Conservation (phyloP, 2,329 filamentous ascomycete species). For the Hymenoscyphus fraxineus region DNA sequence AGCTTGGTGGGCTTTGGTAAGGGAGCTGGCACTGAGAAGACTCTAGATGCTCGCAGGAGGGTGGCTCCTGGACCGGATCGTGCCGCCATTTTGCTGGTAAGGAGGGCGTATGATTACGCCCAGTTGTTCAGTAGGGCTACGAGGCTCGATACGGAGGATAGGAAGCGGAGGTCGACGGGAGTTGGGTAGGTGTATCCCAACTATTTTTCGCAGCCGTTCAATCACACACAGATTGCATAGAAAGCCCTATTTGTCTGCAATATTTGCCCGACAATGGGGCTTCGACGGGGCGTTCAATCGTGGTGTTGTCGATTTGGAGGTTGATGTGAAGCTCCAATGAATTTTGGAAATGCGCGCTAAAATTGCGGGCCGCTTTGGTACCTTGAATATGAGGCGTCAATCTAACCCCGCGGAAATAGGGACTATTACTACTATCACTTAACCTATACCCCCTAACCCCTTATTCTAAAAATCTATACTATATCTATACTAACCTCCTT, state of each 20-base stretch:
- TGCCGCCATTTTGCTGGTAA: conserved; percentile 29
- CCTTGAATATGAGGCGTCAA: neutral
- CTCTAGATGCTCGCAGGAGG: conserved; percentile 79
- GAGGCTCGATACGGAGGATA: neutral
- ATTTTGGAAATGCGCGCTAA: conserved; percentile 2
- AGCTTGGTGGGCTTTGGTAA: conserved; percentile 59
- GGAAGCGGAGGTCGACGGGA: neutral
- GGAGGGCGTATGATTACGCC: conserved; percentile 6
- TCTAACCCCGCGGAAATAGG: too few species aligned
- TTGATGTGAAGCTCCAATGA: neutral
- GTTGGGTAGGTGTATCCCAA: neutral
- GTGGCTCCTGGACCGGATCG: conserved; percentile 56
- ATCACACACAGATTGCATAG: neutral
- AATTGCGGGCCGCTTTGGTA: neutral
- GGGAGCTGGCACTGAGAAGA: conserved; percentile 81
- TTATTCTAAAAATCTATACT: too few species aligned
- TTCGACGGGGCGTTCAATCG: conserved; percentile 1
- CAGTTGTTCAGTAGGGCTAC: neutral
- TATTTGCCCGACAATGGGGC: neutral
- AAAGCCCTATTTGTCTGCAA: neutral
- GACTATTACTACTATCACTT: too few species aligned
- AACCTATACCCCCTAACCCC: too few species aligned
- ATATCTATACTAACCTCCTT: too few species aligned
- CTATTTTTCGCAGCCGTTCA: neutral
- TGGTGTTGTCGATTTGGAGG: neutral